A percentile compares a stretch with the other conserved stretches of the same genome.
phyloP scores from a whole-genome alignment of 2,329 filamentous ascomycete species.

The Neobulgaria alba region DNA sequence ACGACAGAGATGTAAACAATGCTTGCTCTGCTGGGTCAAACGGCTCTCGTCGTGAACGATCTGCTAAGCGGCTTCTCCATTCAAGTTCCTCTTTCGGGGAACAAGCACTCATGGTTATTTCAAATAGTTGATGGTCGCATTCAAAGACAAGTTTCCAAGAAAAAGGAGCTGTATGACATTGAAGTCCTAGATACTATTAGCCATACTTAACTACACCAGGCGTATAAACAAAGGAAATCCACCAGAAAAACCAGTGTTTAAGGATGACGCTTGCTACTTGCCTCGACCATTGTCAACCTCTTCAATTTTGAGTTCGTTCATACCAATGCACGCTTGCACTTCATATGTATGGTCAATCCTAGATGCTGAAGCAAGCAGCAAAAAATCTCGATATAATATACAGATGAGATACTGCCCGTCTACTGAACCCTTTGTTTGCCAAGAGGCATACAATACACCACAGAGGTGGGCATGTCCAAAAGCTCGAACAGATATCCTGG shows the following conservation, averaged over 20 bases:
- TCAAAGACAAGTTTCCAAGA: constrained; percentile 92
- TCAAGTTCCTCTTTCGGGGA: constrained; percentile 68
- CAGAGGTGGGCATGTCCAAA: constrained; percentile 77
- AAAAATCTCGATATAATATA: constrained; percentile 70
- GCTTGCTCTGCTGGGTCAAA: constrained; percentile 38
- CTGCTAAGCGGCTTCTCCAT: constrained; percentile 65
- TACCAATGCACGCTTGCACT: constrained; percentile 64
- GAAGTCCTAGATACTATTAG: constrained; percentile 51
- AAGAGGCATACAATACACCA: constrained; percentile 75
- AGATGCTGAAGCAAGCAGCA: constrained; percentile 64
- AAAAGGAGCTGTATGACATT: constrained; percentile 77
- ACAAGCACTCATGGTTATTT: constrained; percentile 81
- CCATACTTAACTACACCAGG: no score
- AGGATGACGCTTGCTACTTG: constrained; percentile 22
- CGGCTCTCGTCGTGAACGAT: constrained; percentile 41
- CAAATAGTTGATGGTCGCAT: constrained; percentile 65
- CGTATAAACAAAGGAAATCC: no score
- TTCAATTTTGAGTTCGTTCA: constrained; percentile 59
- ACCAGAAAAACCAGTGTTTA: background rate
- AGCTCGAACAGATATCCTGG: constrained; percentile 61
- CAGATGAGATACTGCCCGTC: constrained; percentile 78
- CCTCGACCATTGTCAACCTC: constrained; percentile 69
- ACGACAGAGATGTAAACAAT: constrained; percentile 54
- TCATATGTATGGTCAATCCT: constrained; percentile 61
- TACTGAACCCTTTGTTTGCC: constrained; percentile 60